Evolutionary conservation across 2,329 filamentous ascomycete genomes (phyloP).

Genomic region (Fusarium sarcochroum): DNA sequence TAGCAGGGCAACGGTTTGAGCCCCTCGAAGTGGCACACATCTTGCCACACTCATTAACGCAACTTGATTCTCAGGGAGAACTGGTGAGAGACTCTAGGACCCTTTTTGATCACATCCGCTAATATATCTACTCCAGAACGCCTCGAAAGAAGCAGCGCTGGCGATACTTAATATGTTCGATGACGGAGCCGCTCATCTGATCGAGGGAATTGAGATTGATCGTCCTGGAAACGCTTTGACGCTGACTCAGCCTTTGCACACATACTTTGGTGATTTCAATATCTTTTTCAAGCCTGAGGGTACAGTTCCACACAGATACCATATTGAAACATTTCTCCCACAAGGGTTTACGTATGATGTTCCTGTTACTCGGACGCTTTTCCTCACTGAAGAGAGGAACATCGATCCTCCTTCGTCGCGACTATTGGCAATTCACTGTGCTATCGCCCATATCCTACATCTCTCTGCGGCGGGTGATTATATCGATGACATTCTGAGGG

Average conservation of each 20-base stretch:
- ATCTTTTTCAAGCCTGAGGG: conserved; percentile 40
- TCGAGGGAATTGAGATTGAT: conserved; percentile 58
- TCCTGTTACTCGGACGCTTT: conserved; percentile 19
- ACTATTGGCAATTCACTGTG: conserved; percentile 11
- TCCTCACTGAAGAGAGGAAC: conserved; percentile 10
- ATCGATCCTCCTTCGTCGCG: conserved; percentile 19
- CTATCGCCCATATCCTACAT: conserved; percentile 20
- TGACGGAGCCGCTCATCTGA: conserved; percentile 51
- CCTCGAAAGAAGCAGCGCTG: conserved; percentile 53
- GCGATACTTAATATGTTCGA: conserved; percentile 61
- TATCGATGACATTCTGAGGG: conserved; percentile 14
- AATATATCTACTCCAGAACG: conserved; percentile 25
- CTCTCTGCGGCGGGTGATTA: conserved; percentile 16
- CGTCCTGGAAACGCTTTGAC: conserved; percentile 55
- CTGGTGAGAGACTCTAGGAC: conserved; percentile 6
- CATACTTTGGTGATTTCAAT: conserved; percentile 40
- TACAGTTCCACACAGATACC: conserved; percentile 50
- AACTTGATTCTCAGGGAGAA: neutral
- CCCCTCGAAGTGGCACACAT: conserved; percentile 25
- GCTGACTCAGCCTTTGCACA: conserved; percentile 36
- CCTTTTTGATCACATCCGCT: neutral
- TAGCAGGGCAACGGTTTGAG: conserved; percentile 3
- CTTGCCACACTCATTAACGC: conserved; percentile 18
- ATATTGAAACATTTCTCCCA: conserved; percentile 37
- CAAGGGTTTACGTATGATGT: neutral